Base-by-base conservation (phyloP, 345 rosid genomes). In the Eucalyptus microcorys region DNA sequence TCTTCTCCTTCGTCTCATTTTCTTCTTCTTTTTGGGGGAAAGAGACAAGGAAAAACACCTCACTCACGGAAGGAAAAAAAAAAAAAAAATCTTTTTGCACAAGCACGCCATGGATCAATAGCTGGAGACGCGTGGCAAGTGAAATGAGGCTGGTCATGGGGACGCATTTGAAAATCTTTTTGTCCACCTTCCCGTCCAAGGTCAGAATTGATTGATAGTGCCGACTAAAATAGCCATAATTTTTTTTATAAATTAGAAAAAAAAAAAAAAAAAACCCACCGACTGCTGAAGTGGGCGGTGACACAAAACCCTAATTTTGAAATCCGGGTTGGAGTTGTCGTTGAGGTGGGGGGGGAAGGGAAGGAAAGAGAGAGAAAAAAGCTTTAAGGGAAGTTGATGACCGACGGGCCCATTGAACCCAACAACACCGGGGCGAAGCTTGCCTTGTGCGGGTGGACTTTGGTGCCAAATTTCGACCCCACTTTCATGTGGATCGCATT, bases 181-280 rank as follows among this genome's bases (percentile, higher is more conserved):
- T 11, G 47, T 19, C 14, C 83, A 21, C 45, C 45, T 37, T 37
- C 83, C 21, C 42, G 27, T 26, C 24, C 47, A 37, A 40, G 83
- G 83, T 1, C 83, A 76, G 24, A 76, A 37, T 76, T 76, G 45
- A 76, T 10, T 5, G 47, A 7, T 13, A 3, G 45, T 76, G 14
- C 15, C 2, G 83, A 76, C 83, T 37, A 19, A 37, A 76, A 37
- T 76, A 76, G 45, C 47, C 83, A 76, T 24, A 5, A 76, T 1
- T 0, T 2, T 7, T 8, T 15, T 7, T 0, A 15, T 32, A 66
- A 8, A 68, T 7, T 7, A 34, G 13, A 76, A 37, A 3, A 37
- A n/a, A n/a, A 26, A 24, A 57, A 26, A n/a, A n/a, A n/a, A 64
- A 16, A 42, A 71, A 8, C 83, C 5, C 47, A 37, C 83, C 83